Evolutionary conservation across 2,329 filamentous ascomycete genomes (phyloP), one percentile per base, ranked within the genome.

Genomic region (Hymenoscyphus albidus): DNA sequence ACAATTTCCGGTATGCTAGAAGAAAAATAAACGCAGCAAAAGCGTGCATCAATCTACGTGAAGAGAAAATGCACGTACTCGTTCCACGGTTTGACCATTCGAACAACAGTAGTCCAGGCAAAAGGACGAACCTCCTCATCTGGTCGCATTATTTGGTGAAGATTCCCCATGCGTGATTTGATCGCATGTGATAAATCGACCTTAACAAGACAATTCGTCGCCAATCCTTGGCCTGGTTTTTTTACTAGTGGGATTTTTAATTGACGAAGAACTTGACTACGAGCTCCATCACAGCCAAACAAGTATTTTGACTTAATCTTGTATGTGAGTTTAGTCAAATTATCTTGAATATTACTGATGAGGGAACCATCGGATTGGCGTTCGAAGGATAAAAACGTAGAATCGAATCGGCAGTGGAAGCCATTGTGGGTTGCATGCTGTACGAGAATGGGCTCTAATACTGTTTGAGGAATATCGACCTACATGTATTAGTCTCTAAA

Each of bases 51-150:
- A 4, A 44, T 16, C 4, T 16, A 10, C 9, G 7, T 27, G 9
- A 18, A 6, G 44, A 22, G 40, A 1, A 31, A 12, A 18, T 9
- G 61, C n/a, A 65, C 65, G 22, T 67, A 72, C 76, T 88, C 83
- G 67, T 82, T 72, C 85, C 85, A 88, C 0, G 85, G 81, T 75
- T 83, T 85, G 4, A 88, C 84, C 85, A 88, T 88, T 31, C 86
- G 78, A 2, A 81, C 77, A 67, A 85, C 74, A 2, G 73, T 75
- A 39, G 77, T 76, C 80, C 81, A 84, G 0, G 78, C 83, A 74
- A 82, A 87, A 0, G 76, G 76, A 0, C 82, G 81, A 62, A 81
- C 76, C 62, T 85, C 80, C 2, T 73, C 74, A 64, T 85, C 81
- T 0, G 86, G 85, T 67, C 82, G 80, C 71, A 88, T 77, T 1